Evolutionary conservation across 306 rosid genomes (phyloP).

Genomic region (Fagus crenata): DNA sequence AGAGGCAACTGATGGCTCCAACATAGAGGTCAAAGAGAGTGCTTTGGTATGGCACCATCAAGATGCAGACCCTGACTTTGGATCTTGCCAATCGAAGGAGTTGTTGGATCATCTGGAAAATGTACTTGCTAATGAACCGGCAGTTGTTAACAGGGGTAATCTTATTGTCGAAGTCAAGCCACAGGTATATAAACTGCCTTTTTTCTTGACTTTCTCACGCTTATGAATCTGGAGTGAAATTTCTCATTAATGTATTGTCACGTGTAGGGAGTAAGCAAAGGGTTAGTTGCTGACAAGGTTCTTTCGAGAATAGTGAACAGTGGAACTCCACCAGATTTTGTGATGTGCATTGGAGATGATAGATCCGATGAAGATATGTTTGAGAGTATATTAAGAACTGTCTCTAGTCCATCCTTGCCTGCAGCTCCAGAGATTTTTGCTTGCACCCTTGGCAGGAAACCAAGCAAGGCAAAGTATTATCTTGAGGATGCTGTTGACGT

Average conservation of each 20-base stretch:
- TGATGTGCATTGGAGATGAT: constrained; percentile 85
- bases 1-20: constrained; percentile 85
- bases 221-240: constrained; percentile 17
- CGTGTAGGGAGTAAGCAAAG: constrained; percentile 83
- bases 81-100: constrained; percentile 86
- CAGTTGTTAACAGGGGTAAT: constrained; percentile 66
- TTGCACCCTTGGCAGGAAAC: constrained; percentile 80
- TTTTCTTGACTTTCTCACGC: constrained; percentile 6
- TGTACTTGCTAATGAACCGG: constrained; percentile 78
- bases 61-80: constrained; percentile 88
- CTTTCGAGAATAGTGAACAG: constrained; percentile 54
- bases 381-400: constrained; percentile 62
- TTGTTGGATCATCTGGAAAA: constrained; percentile 72
- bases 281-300: constrained; percentile 64
- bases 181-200: constrained; percentile 48
- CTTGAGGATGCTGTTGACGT: constrained; percentile 69
- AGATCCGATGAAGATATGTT: constrained; percentile 92
- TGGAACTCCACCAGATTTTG: constrained; percentile 66
- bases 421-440: constrained; percentile 67
- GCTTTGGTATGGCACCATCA: constrained; percentile 94
- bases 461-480: constrained; percentile 85
- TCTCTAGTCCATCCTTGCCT: constrained; percentile 50
- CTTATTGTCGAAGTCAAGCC: constrained; percentile 88
- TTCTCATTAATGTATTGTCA: neutral
- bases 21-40: constrained; percentile 67